Conservation (phyloP, 331 rosid genomes). For the Acacia concinna region DNA sequence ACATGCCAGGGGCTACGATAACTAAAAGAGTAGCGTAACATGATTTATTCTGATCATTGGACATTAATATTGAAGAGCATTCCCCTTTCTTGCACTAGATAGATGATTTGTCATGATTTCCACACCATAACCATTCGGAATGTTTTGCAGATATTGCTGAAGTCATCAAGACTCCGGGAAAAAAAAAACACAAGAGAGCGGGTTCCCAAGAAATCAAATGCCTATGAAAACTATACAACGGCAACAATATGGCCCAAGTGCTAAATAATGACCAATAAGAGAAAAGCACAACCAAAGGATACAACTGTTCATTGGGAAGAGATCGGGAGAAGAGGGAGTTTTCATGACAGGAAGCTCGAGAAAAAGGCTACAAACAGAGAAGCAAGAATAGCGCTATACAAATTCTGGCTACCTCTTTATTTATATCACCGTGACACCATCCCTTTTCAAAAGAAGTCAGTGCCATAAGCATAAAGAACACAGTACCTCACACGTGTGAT, state of each 20-base stretch:
- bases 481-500: constrained; percentile 71
- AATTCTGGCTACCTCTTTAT: constrained; percentile 39
- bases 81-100: constrained; percentile 39
- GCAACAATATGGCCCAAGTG: constrained; percentile 32
- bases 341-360: constrained; percentile 33
- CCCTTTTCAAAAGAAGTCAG: constrained; percentile 36
- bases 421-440: constrained; percentile 1
- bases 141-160: constrained; percentile 35
- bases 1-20: constrained; percentile 40
- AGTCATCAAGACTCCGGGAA: constrained; percentile 27
- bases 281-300: constrained; percentile 31
- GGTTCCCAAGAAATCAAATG: constrained; percentile 26
- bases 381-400: constrained; percentile 44
- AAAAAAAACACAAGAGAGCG: background rate
- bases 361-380: constrained; percentile 31
- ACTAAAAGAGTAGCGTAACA: constrained; percentile 32
- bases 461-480: constrained; percentile 46
- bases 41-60: constrained; percentile 46
- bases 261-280: constrained; percentile 33
- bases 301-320: constrained; percentile 30
- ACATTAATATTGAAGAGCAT: constrained; percentile 32
- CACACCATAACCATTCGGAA: constrained; percentile 37
- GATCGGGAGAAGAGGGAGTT: constrained; percentile 25
- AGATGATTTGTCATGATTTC: constrained; percentile 41
- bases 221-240: constrained; percentile 30